Conservation (phyloP, 2,329 filamentous ascomycete genomes). For the Fusarium protoensiforme region DNA sequence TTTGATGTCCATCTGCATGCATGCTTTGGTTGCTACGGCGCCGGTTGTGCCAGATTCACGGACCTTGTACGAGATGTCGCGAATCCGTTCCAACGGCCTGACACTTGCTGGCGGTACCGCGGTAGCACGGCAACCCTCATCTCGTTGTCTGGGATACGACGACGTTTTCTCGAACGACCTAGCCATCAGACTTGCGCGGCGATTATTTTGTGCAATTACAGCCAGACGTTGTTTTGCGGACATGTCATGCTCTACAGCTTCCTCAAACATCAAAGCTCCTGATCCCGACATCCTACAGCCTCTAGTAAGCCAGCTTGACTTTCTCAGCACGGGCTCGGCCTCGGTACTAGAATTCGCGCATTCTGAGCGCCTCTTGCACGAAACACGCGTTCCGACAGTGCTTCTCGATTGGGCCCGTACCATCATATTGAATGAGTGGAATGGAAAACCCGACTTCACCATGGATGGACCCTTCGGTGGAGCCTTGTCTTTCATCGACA, state of each 20-base stretch:
- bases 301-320: constrained; percentile 65
- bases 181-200: constrained; percentile 67
- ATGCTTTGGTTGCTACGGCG: constrained; percentile 69
- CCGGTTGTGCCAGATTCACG: constrained; percentile 61
- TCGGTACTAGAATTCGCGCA: constrained; percentile 61
- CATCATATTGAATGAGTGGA: constrained; percentile 83
- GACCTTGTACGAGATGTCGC: constrained; percentile 69
- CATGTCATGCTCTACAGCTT: constrained; percentile 51
- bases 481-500: constrained; percentile 77
- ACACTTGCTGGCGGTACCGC: constrained; percentile 59
- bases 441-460: constrained; percentile 76
- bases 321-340: constrained; percentile 57
- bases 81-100: constrained; percentile 66
- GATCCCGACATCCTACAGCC: constrained; percentile 59
- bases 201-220: constrained; percentile 68
- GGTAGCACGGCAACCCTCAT: constrained; percentile 57
- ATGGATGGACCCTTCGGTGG: constrained; percentile 79
- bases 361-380: constrained; percentile 64
- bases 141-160: constrained; percentile 69
- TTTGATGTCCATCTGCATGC: constrained; percentile 69
- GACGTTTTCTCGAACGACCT: constrained; percentile 72
- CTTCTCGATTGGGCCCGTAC: constrained; percentile 79
- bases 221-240: constrained; percentile 63
- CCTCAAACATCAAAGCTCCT: constrained; percentile 43
- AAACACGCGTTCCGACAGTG: constrained; percentile 66